Evolutionary conservation across 129 eudicot genomes (phyloP).

Genomic region (Lactuca sativa): DNA sequence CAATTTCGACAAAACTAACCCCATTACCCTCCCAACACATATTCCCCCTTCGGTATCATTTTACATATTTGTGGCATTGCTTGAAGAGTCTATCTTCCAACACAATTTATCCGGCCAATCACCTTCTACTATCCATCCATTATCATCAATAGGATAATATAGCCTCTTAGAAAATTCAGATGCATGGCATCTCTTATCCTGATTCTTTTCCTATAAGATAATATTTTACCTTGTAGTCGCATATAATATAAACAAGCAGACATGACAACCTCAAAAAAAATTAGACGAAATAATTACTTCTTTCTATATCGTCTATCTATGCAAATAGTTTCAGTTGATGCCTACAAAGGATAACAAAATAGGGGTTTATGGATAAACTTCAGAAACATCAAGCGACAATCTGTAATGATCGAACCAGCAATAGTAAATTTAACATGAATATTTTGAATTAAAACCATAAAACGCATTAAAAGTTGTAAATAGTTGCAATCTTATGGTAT

Average conservation of each 20-base stretch:
- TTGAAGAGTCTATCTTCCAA: background rate
- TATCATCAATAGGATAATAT: background rate
- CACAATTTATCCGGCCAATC: background rate
- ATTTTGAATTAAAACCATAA: background rate
- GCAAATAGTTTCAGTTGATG: constrained; percentile 1
- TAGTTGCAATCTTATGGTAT: background rate
- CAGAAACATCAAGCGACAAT: constrained; percentile 17
- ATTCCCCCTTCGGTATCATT: too few species aligned
- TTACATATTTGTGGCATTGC: background rate
- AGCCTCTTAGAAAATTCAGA: background rate
- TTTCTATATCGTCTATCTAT: background rate
- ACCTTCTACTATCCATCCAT: background rate
- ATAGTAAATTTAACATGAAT: background rate
- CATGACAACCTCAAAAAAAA: constrained; percentile 1
- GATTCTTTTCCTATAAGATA: background rate
- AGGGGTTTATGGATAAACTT: constrained; percentile 1
- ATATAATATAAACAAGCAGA: background rate
- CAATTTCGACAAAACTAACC: too few species aligned
- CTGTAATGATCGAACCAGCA: constrained; percentile 3
- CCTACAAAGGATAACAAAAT: background rate
- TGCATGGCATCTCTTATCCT: background rate
- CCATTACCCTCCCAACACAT: too few species aligned
- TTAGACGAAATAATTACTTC: background rate
- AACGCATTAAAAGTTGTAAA: background rate
- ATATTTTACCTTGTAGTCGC: background rate